Conservation (phyloP, 176 grass and related monocot species). For the Phyllostachys edulis region DNA sequence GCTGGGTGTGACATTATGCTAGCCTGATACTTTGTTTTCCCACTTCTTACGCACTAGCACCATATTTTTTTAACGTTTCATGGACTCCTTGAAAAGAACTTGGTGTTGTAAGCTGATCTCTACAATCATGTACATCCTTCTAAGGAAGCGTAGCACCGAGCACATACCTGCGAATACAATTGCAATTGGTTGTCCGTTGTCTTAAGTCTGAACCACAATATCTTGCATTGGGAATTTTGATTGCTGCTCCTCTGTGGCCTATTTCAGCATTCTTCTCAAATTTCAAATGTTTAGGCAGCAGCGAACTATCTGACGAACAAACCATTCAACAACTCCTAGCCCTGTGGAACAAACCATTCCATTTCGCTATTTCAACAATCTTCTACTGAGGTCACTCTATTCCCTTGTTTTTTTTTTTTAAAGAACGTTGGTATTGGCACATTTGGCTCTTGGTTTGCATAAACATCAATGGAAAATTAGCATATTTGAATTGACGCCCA, state of each 20-base stretch:
- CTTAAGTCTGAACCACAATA: background rate
- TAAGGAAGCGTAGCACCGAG: background rate
- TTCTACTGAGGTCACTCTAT: background rate
- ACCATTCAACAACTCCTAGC: background rate
- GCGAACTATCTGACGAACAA: background rate
- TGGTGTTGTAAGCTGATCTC: background rate
- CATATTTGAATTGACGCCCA: background rate
- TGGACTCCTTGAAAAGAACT: background rate
- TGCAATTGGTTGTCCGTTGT: background rate
- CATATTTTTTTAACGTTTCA: background rate
- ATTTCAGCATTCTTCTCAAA: background rate
- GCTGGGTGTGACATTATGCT: background rate
- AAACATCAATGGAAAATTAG: background rate
- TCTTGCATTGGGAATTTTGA: background rate
- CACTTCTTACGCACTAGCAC: background rate
- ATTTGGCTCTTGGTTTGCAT: background rate
- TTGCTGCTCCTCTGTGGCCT: background rate
- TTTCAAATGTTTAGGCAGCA: background rate
- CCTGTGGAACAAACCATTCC: background rate
- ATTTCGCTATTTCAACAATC: background rate
- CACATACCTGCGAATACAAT: background rate
- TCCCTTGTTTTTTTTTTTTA: background rate
- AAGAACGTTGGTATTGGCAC: background rate
- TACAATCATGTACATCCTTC: background rate
- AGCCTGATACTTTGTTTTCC: background rate